Evolutionary conservation across 371 early-diverging fungal genomes (phyloP).

Genomic region (Sporodiniella umbellata): DNA sequence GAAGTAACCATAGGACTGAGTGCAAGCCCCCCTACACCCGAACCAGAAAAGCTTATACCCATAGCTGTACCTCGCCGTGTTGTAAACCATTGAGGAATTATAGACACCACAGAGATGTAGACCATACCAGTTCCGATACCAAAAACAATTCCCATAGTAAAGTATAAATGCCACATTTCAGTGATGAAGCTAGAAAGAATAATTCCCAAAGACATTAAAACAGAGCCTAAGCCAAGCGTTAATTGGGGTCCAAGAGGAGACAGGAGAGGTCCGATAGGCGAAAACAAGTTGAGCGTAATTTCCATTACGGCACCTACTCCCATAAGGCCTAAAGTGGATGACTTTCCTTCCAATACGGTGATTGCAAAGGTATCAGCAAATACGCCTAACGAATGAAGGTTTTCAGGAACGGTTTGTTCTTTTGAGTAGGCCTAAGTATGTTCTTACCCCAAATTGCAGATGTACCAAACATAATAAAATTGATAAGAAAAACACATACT

Average conservation of each 20-base stretch:
- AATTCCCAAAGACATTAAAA: constrained; percentile 48
- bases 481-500: constrained; percentile 25
- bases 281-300: constrained; percentile 38
- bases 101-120: constrained; percentile 61
- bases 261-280: constrained; percentile 41
- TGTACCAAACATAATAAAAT: constrained; percentile 38
- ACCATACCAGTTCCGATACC: constrained; percentile 53
- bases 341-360: constrained; percentile 27
- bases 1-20: constrained; percentile 61
- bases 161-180: constrained; percentile 56
- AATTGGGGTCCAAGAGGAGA: constrained; percentile 50
- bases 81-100: constrained; percentile 76
- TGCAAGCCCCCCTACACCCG: constrained; percentile 73
- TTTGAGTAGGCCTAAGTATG: no score
- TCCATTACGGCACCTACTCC: constrained; percentile 44
- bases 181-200: constrained; percentile 58
- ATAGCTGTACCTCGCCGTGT: constrained; percentile 70
- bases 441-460: constrained; percentile 36
- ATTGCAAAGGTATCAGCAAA: constrained; percentile 32
- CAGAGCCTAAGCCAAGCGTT: constrained; percentile 57
- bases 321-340: constrained; percentile 40
- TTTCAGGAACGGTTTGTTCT: no score
- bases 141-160: constrained; percentile 63
- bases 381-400: no score
- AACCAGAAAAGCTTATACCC: constrained; percentile 72